Evolutionary conservation across 75 land plant species (phyloP).

Genomic region (Selaginella moellendorffii): DNA sequence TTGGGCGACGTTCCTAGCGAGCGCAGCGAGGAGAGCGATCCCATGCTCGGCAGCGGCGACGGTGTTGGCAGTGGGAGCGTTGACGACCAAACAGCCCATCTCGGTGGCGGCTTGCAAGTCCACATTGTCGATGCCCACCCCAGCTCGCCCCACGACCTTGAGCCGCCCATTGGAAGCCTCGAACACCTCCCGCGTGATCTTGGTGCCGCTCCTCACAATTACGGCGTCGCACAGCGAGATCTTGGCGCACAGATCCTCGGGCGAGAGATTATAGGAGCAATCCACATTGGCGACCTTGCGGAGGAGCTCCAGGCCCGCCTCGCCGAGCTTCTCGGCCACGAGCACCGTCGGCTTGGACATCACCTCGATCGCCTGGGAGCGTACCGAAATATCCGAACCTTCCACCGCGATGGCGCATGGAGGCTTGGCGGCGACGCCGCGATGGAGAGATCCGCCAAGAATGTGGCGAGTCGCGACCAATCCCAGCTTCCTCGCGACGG

Average conservation of each 20-base stretch:
- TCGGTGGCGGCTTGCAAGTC: conserved; percentile 84
- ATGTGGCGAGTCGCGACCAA: not conserved
- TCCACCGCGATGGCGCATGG: not conserved
- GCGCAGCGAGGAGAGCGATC: conserved; percentile 54
- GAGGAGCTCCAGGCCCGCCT: conserved; percentile 59
- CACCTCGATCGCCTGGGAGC: conserved; percentile 12
- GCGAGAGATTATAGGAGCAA: conserved; percentile 65
- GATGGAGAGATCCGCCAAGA: not conserved
- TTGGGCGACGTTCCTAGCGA: conserved; percentile 78
- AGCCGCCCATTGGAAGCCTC: conserved; percentile 50
- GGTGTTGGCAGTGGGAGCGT: conserved; percentile 89
- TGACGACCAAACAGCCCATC: conserved; percentile 79
- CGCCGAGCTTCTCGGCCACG: conserved; percentile 87
- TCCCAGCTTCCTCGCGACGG: not conserved
- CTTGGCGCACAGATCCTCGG: conserved; percentile 9
- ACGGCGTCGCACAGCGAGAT: not conserved
- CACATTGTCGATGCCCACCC: conserved; percentile 92
- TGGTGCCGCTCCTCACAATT: not conserved
- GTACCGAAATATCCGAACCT: not conserved
- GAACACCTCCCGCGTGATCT: conserved; percentile 12
- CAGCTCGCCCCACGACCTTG: conserved; percentile 83
- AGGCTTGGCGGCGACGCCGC: not conserved
- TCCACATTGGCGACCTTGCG: conserved; percentile 61
- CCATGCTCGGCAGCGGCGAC: conserved; percentile 93
- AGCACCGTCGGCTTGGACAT: conserved; percentile 62